Percentiles rank a stretch among this genome's conserved stretches.
phyloP scores from a whole-genome alignment of 208 protist species.

The Acanthamoeba sp. region DNA sequence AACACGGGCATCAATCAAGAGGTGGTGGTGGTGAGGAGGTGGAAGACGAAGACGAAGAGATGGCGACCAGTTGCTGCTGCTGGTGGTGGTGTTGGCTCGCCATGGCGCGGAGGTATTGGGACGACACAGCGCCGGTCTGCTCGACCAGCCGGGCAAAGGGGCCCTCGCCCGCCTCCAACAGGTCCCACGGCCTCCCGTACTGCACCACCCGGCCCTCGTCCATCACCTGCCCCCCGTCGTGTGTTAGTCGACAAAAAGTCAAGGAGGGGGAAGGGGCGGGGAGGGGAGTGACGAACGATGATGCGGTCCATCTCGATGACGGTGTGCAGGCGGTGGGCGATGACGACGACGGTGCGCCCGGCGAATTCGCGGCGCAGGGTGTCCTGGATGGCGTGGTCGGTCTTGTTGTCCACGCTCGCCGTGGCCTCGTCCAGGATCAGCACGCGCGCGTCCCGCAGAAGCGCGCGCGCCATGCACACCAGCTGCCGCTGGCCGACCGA shows the following conservation, averaged over 20 bases:
- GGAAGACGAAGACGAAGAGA: too few species aligned
- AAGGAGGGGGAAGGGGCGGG: not conserved
- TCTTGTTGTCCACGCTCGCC: slow-evolving; percentile 79
- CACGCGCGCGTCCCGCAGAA: slow-evolving; percentile 76
- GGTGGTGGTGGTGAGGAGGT: too few species aligned
- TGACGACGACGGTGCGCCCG: slow-evolving; percentile 81
- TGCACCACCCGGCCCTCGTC: slow-evolving; percentile 17
- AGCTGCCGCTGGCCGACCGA: slow-evolving; percentile 87
- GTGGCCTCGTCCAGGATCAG: slow-evolving; percentile 91
- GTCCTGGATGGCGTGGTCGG: slow-evolving; percentile 89
- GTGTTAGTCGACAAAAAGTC: too few species aligned
- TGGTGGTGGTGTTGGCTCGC: too few species aligned
- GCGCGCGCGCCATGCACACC: slow-evolving; percentile 82
- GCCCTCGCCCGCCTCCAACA: not conserved
- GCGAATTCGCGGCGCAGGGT: slow-evolving; percentile 86
- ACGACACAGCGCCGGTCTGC: not conserved
- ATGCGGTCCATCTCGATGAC: slow-evolving; percentile 80
- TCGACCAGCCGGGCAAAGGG: slow-evolving; percentile 4
- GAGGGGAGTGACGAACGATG: not conserved
- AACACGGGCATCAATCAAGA: too few species aligned
- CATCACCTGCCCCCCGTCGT: slow-evolving; percentile 5
- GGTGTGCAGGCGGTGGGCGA: slow-evolving; percentile 88
- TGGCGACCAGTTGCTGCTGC: too few species aligned
- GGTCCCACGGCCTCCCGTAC: not conserved
- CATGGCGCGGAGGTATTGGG: not conserved